phyloP scores from a whole-genome alignment of 257 asterid genomes.

The Salvia hispanica region DNA sequence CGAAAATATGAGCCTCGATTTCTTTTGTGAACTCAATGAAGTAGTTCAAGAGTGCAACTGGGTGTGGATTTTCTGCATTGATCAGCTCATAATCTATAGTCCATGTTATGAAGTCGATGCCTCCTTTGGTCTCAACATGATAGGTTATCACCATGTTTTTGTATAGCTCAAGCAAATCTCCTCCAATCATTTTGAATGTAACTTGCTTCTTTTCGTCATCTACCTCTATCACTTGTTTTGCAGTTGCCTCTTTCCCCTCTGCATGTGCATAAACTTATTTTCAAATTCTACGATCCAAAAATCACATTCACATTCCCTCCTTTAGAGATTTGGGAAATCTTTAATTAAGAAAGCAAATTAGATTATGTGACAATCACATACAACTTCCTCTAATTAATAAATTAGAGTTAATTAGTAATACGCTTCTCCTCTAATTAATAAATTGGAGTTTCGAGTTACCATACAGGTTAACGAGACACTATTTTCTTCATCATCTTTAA shows the following conservation, averaged over 20 bases:
- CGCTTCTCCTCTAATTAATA: too few relatives aligned
- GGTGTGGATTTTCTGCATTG: constrained; percentile 33
- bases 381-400: too few relatives aligned
- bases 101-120: constrained; percentile 36
- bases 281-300: too few relatives aligned
- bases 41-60: constrained; percentile 21
- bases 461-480: too few relatives aligned
- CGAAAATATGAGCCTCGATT: constrained; percentile 30
- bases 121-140: constrained; percentile 37
- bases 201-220: constrained; percentile 33
- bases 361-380: too few relatives aligned
- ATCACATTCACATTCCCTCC: too few relatives aligned
- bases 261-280: background rate
- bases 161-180: constrained; percentile 37
- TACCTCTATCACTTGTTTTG: constrained; percentile 28
- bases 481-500: too few relatives aligned
- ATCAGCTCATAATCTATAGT: constrained; percentile 41
- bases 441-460: too few relatives aligned
- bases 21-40: constrained; percentile 35
- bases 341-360: too few relatives aligned
- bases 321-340: too few relatives aligned
- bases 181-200: constrained; percentile 25
- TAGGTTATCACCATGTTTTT: constrained; percentile 26
- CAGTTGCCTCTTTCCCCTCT: constrained; percentile 32
- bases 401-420: too few relatives aligned